Percentiles rank a stretch among this genome's conserved stretches.
phyloP scores from a whole-genome alignment of 2,329 filamentous ascomycete species.

The Septoria linicola region DNA sequence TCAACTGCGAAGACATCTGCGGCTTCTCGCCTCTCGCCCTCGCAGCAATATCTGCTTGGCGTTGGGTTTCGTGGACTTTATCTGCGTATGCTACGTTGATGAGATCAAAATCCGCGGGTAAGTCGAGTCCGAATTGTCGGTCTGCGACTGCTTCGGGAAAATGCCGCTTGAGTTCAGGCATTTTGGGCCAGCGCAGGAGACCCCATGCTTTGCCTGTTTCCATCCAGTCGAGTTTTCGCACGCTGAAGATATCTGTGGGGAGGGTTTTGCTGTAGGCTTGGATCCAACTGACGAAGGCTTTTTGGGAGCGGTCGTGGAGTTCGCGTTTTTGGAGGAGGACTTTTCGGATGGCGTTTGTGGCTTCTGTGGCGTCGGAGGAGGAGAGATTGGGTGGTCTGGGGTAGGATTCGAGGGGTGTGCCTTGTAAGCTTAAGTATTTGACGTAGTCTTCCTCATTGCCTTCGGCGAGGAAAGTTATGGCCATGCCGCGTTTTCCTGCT shows the following conservation, averaged over 20 bases:
- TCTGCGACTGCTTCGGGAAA: slow-evolving; percentile 41
- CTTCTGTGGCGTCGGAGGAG: slow-evolving; percentile 58
- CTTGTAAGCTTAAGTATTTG: slow-evolving; percentile 64
- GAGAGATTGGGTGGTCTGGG: slow-evolving; percentile 49
- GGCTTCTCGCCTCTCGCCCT: slow-evolving; percentile 31
- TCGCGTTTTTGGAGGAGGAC: slow-evolving; percentile 61
- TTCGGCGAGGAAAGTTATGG: slow-evolving; percentile 80
- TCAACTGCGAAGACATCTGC: slow-evolving; percentile 29
- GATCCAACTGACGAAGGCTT: slow-evolving; percentile 90
- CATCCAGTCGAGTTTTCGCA: slow-evolving; percentile 78
- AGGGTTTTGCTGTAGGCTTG: slow-evolving; percentile 89
- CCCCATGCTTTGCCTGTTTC: slow-evolving; percentile 82
- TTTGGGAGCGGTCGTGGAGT: slow-evolving; percentile 82
- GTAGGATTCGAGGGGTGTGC: slow-evolving; percentile 36
- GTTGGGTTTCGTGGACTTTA: slow-evolving; percentile 44
- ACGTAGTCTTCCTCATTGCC: slow-evolving; percentile 89
- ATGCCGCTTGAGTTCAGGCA: slow-evolving; percentile 71
- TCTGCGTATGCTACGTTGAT: slow-evolving; percentile 47
- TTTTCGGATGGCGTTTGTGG: slow-evolving; percentile 61
- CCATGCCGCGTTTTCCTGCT: slow-evolving; percentile 70
- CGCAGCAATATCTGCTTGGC: slow-evolving; percentile 40
- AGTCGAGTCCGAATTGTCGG: slow-evolving; percentile 40
- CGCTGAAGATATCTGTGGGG: slow-evolving; percentile 84
- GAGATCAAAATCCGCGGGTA: slow-evolving; percentile 39
- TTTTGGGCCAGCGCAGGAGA: slow-evolving; percentile 80